Base-by-base conservation (phyloP, 441 rosid genomes). In the Pelargonium citronellum region DNA sequence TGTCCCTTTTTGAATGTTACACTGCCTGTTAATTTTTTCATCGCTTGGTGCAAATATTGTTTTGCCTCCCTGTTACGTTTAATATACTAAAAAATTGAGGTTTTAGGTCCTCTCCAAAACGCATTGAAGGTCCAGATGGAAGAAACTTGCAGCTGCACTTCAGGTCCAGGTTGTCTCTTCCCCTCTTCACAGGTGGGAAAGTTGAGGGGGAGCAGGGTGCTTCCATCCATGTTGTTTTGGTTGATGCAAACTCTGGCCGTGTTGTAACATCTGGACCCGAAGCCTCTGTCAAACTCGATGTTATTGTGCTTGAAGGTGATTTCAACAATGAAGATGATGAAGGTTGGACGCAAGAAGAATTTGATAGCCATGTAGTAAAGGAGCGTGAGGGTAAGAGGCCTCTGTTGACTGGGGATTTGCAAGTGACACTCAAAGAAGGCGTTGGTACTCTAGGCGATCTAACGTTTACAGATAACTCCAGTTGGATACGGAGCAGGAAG, bases 141-240 rank as follows among this genome's bases (percentile, higher is more conserved):
- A 69, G 86, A 64, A 91, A 83, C 67, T 77, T 95, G 71, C 91
- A 83, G 83, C 75, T 92, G 70, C 87, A 81, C 74, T 92, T 95
- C 75, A 87, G 85, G 80, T 87, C 98, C 64, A 89, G 93, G 83
- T 71, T 92, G 81, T 88, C 98, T 67, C 99, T 92, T 77, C 99
- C 98, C 7, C 91, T 95, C 72, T 95, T 88, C 81, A 95, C 99
- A 0, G 99, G 99, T 51, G 99, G 99, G 55, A 92, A 87, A 81
- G 97, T 95, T 22, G 99, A 95, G 79, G 99, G 99, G 63, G 99
- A 95, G 79, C 98, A 92, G 73, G 98, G 99, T 77, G 98, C 96
- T 71, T 84, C 98, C n/a, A 87, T 95, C 74, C 99, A 95, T 82
- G 78, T 85, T 20, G 88, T 95, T 66, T 78, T 95, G 70, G 69